Base-by-base conservation (phyloP, 495 filamentous ascomycete genomes). In the Aspergillus sparsus region DNA sequence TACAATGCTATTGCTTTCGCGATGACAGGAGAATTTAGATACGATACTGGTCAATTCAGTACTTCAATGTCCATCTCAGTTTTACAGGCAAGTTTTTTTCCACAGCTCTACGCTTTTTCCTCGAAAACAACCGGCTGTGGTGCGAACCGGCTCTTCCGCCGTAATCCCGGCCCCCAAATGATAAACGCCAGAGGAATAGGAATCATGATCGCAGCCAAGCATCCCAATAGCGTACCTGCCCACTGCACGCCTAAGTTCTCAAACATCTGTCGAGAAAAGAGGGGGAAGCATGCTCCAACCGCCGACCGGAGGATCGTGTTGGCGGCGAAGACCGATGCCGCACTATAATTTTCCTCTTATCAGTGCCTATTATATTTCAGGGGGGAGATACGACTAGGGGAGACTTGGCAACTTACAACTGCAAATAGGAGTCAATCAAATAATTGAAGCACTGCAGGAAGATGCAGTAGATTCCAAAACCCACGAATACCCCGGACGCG, bases 271-370 rank as follows among this genome's bases (percentile, higher is more conserved):
- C 76, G 83, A 0, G 85, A 80, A 70, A 97, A 96, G 6, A 96
- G 82, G 16, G 92, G 92, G 75, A 95, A 96, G 1, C 82, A 87
- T 7, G 89, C 89, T 33, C 87, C 91, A 46, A 83, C 87, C 2
- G 91, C 74, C 9, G 89, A 92, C 13, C 91, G 88, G 5, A 94
- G 78, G 74, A 96, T 91, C 0, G 91, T 94, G 72, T 95, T 96
- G 42, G 85, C 91, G 27, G 92, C 92, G 58, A 95, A 91, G 18
- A 91, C 92, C n/a, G 90, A 93, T 32, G 92, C 90, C n/a, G 91
- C 91, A 65, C 81, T 85, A 62, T 36, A 41, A 10, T 45, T 54
- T 49, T 57, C 34, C 9, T 12, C 60, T 57, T 57, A 53, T 62
- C 60, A 57, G 37, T 46, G 1, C 15, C 66, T 42, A 61, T 52